phyloP scores from a whole-genome alignment of 306 rosid genomes.

The Cicer cuneatum region DNA sequence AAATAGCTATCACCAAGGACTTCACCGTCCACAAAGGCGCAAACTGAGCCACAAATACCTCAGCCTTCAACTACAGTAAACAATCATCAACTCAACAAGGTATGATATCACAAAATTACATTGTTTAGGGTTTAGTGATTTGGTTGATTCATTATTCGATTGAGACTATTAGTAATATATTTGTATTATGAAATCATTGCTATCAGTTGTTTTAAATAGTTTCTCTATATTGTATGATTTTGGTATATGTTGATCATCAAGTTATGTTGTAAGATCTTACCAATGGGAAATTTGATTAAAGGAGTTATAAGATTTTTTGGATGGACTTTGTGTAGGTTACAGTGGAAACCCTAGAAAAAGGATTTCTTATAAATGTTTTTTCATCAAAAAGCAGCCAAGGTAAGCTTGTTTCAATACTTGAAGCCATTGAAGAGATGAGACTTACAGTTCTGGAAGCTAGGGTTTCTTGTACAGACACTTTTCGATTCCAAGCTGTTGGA shows the following conservation, averaged over 20 bases:
- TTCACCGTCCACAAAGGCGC: too few species aligned
- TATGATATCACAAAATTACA: too few species aligned
- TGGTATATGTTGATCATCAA: background rate
- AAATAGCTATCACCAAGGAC: too few species aligned
- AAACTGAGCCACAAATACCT: too few species aligned
- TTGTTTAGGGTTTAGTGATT: too few species aligned
- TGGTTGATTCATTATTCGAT: too few species aligned
- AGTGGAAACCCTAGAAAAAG: constrained; percentile 89
- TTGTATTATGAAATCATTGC: too few species aligned
- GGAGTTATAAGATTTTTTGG: background rate
- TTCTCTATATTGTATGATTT: too few species aligned
- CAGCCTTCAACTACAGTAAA: too few species aligned
- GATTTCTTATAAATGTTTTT: constrained; percentile 74
- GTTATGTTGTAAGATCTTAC: background rate
- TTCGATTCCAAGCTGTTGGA: constrained; percentile 85
- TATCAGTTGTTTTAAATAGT: too few species aligned
- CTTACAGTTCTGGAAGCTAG: constrained; percentile 92
- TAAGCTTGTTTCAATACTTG: constrained; percentile 81
- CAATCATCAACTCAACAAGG: too few species aligned
- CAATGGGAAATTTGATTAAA: background rate
- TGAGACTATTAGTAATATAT: too few species aligned
- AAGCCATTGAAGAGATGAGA: constrained; percentile 86
- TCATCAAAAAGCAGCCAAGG: constrained; percentile 77
- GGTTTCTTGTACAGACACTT: constrained; percentile 92
- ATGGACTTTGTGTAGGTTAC: constrained; percentile 64